These are phyloP conservation scores for Plasmodium falciparum DNA, from an alignment of 169 alveolate species.

Conservation along the genomic window DNA sequence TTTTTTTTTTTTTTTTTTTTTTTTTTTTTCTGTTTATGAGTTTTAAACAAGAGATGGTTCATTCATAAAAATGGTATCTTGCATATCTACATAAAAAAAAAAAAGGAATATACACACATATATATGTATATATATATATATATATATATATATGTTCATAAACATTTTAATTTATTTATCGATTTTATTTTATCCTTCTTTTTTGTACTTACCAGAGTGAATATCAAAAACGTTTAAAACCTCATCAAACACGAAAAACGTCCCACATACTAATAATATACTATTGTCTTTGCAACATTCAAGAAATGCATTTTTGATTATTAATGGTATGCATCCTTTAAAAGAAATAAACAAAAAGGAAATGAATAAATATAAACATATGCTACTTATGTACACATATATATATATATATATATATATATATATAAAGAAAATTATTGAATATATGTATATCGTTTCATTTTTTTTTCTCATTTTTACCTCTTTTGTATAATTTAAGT, in stretches of 20 bases:
- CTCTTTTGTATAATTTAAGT: constrained; percentile 38
- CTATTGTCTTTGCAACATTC: constrained; percentile 77
- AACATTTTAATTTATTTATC: neutral
- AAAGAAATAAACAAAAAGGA: neutral
- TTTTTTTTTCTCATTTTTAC: neutral
- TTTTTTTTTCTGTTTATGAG: neutral
- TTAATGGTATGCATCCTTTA: constrained; percentile 67
- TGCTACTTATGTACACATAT: neutral
- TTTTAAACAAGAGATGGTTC: constrained; percentile 33
- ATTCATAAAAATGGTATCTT: constrained; percentile 53
- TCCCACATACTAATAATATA: constrained; percentile 76
- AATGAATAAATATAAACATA: too few species aligned
- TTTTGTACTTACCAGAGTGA: constrained; percentile 18
- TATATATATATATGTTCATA: neutral
- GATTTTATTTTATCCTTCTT: neutral
- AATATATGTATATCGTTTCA: neutral
- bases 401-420: constrained; percentile 1
- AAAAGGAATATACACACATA: constrained; percentile 6
- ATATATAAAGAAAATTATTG: neutral
- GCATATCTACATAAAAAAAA: constrained; percentile 22
- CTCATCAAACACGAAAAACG: constrained; percentile 78
- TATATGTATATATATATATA: neutral
- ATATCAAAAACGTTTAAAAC: constrained; percentile 68
- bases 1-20: neutral
- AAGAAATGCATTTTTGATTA: constrained; percentile 78